phyloP scores from a whole-genome alignment of 352 stramenopile species.

The Globisporangium perplexum region DNA sequence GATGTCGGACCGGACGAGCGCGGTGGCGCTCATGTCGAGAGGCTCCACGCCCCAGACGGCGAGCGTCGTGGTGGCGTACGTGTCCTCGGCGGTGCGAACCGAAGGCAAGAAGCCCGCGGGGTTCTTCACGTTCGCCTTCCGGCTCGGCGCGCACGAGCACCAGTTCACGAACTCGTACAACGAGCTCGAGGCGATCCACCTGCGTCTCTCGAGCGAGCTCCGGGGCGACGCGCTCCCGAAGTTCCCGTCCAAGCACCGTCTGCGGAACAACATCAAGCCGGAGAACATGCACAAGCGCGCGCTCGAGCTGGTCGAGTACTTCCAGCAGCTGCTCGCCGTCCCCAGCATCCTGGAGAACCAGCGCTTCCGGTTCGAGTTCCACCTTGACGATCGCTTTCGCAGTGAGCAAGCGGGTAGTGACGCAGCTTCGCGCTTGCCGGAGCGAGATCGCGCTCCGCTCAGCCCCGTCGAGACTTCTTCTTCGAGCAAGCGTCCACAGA shows the following conservation, averaged over 20 bases:
- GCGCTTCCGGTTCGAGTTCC: conserved; percentile 61
- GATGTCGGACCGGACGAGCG: conserved; percentile 5
- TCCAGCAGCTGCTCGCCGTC: conserved; percentile 54
- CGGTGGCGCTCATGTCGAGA: conserved; percentile 1
- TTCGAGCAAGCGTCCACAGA: conserved; percentile 6
- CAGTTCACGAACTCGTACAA: conserved; percentile 59
- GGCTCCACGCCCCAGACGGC: not conserved
- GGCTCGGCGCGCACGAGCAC: conserved; percentile 28
- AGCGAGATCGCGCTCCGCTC: not conserved
- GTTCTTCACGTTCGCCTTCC: conserved; percentile 69
- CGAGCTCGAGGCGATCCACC: conserved; percentile 69
- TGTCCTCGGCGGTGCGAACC: conserved; percentile 45
- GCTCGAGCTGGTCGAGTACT: conserved; percentile 70
- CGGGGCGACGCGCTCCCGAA: conserved; percentile 38
- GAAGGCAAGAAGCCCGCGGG: conserved; percentile 59
- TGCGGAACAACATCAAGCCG: conserved; percentile 74
- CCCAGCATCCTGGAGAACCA: conserved; percentile 47
- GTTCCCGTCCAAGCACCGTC: conserved; percentile 70
- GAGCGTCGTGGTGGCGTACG: conserved; percentile 35
- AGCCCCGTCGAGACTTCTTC: conserved; percentile 15
- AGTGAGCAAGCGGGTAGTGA: not conserved
- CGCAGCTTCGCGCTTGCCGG: conserved; percentile 5
- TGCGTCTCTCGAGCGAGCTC: conserved; percentile 31
- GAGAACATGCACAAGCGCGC: conserved; percentile 86
- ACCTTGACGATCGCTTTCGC: conserved; percentile 43